Evolutionary conservation across 495 filamentous ascomycete species (phyloP).

Genomic region (Podospora tetraspora): DNA sequence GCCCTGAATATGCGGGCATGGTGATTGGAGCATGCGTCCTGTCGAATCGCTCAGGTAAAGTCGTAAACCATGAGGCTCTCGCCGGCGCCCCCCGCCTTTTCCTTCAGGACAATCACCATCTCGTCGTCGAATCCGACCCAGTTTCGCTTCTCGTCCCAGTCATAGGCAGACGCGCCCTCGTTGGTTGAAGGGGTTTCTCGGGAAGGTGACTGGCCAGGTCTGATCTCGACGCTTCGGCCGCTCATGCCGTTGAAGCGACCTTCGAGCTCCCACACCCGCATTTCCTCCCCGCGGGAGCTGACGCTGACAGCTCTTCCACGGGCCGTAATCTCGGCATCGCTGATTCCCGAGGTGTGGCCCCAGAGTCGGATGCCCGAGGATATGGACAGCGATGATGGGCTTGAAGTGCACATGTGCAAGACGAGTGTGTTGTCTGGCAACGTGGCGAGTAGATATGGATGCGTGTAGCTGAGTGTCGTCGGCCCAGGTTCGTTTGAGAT

Average conservation of each 20-base stretch:
- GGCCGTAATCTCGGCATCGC: constrained; percentile 76
- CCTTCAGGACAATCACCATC: constrained; percentile 78
- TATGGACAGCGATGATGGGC: constrained; percentile 58
- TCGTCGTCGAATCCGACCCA: constrained; percentile 94
- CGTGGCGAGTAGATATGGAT: constrained; percentile 85
- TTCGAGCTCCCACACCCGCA: constrained; percentile 93
- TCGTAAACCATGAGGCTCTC: constrained; percentile 86
- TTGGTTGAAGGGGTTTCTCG: constrained; percentile 12
- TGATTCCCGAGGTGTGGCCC: constrained; percentile 92
- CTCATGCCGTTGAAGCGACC: constrained; percentile 45
- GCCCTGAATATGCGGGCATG: background rate
- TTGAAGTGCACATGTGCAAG: constrained; percentile 78
- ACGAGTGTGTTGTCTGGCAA: constrained; percentile 91
- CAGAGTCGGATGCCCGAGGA: constrained; percentile 73
- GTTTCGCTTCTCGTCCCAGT: constrained; percentile 38
- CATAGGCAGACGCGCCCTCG: constrained; percentile 8
- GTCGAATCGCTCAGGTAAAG: constrained; percentile 57
- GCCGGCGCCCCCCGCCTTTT: constrained; percentile 56
- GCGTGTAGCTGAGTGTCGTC: constrained; percentile 76
- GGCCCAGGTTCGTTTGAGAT: constrained; percentile 42
- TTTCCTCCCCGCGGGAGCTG: constrained; percentile 72
- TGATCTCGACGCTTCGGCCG: constrained; percentile 39
- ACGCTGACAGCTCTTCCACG: constrained; percentile 90
- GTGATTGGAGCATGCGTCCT: background rate
- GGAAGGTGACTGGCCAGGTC: constrained; percentile 35